Evolutionary conservation across 2,329 filamentous ascomycete genomes (phyloP).

Genomic region (Beauveria sp.): DNA sequence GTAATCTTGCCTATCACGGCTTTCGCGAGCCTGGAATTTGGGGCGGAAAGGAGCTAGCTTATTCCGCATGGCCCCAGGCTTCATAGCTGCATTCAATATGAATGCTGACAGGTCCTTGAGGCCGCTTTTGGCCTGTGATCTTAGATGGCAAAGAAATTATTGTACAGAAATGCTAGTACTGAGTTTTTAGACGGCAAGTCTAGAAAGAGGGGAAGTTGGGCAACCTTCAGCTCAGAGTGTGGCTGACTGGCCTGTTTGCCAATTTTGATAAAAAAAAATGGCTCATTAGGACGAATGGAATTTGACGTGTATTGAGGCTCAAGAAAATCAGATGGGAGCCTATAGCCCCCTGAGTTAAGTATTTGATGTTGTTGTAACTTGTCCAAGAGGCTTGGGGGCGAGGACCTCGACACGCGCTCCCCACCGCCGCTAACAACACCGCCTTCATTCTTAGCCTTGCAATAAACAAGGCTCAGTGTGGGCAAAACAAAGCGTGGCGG

Average conservation of each 20-base stretch:
- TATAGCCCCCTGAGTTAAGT: not conserved
- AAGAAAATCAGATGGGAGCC: too few relatives aligned
- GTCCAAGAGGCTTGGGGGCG: not conserved
- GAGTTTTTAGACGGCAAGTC: not conserved
- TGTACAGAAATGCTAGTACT: not conserved
- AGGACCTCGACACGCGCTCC: not conserved
- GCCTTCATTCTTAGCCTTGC: not conserved
- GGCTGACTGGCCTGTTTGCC: not conserved
- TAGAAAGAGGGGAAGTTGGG: not conserved
- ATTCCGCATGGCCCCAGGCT: not conserved
- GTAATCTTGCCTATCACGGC: not conserved
- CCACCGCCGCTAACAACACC: not conserved
- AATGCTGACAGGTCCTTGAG: not conserved
- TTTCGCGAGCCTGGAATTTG: constrained; percentile 1
- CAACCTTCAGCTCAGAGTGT: not conserved
- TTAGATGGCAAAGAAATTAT: not conserved
- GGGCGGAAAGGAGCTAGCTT: not conserved
- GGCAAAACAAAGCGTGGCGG: not conserved
- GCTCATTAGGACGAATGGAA: too few relatives aligned
- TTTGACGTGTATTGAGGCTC: too few relatives aligned
- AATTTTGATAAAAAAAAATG: too few relatives aligned
- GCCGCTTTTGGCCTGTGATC: not conserved
- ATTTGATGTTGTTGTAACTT: not conserved
- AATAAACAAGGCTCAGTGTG: not conserved
- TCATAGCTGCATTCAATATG: too few relatives aligned